phyloP scores from a whole-genome alignment of 2,329 filamentous ascomycete genomes.

The Verticillium nubilum region DNA sequence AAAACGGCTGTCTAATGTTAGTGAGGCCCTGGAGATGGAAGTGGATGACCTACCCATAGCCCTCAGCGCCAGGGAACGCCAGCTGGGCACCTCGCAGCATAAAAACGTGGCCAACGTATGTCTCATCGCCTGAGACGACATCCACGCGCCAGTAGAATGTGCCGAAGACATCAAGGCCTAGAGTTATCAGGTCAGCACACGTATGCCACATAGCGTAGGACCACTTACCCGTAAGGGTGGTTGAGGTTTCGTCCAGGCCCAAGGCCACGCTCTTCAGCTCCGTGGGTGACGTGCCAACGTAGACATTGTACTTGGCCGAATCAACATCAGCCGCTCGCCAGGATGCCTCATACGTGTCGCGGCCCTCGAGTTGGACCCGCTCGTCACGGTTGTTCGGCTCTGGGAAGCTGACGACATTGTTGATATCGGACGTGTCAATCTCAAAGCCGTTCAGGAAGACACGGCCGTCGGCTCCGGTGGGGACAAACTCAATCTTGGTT shows the following conservation, averaged over 20 bases:
- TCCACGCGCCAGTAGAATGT: slow-evolving; percentile 26
- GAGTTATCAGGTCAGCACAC: background rate
- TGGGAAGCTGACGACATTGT: slow-evolving; percentile 20
- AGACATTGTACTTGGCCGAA: slow-evolving; percentile 19
- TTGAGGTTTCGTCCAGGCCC: slow-evolving; percentile 4
- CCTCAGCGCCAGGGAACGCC: slow-evolving; percentile 31
- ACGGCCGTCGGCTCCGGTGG: slow-evolving; percentile 12
- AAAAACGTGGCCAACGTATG: slow-evolving; percentile 19
- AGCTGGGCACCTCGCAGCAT: slow-evolving; percentile 24
- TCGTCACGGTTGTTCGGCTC: slow-evolving; percentile 22
- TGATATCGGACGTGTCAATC: slow-evolving; percentile 17
- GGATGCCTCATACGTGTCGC: slow-evolving; percentile 9
- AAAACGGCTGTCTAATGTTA: slow-evolving; percentile 14
- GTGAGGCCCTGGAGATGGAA: background rate
- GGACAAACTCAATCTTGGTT: slow-evolving; percentile 19
- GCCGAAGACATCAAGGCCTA: slow-evolving; percentile 16
- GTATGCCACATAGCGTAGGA: background rate
- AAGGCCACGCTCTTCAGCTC: slow-evolving; percentile 12
- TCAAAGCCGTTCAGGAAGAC: slow-evolving; percentile 25
- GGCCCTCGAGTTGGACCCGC: slow-evolving; percentile 13
- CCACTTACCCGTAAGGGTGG: slow-evolving; percentile 5
- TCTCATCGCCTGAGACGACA: slow-evolving; percentile 12
- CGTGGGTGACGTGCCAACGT: slow-evolving; percentile 14
- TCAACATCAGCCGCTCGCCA: slow-evolving; percentile 17
- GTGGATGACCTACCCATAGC: slow-evolving; percentile 19